Conservation (phyloP, 257 asterid species). For the Echium plantagineum region DNA sequence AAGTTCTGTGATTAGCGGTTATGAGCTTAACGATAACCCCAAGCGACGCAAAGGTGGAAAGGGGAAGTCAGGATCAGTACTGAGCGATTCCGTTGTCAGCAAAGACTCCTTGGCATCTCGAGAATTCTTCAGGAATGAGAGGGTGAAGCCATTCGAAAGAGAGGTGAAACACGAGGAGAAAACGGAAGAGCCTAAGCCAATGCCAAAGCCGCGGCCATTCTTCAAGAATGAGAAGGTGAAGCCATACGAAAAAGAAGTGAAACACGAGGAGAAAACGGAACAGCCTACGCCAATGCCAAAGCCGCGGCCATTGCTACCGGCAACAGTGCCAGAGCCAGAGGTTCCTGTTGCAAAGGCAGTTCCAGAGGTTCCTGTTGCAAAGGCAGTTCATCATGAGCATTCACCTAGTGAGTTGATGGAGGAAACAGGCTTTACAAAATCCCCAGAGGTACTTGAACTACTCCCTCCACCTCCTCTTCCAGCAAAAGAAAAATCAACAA, state of each 20-base stretch:
- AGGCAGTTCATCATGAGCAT: neutral
- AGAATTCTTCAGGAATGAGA: slow-evolving; percentile 10
- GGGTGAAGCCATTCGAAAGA: slow-evolving; percentile 5
- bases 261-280: neutral
- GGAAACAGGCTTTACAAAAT: slow-evolving; percentile 19
- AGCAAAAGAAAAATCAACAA: slow-evolving; percentile 3
- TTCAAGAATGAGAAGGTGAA: slow-evolving; percentile 11
- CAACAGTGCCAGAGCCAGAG: too few relatives aligned
- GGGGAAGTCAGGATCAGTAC: slow-evolving; percentile 41
- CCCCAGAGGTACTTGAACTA: neutral
- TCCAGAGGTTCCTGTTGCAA: neutral
- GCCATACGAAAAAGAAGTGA: neutral
- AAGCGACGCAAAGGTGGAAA: slow-evolving; percentile 15
- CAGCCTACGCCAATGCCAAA: too few relatives aligned
- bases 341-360: neutral
- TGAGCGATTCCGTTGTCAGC: slow-evolving; percentile 52
- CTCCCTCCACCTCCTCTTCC: neutral
- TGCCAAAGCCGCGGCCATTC: neutral
- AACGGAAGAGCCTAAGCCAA: neutral
- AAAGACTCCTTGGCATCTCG: slow-evolving; percentile 27
- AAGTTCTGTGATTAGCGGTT: slow-evolving; percentile 58
- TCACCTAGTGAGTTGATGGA: slow-evolving; percentile 19
- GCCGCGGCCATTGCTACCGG: neutral
- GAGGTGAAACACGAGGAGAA: neutral
- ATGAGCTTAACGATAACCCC: slow-evolving; percentile 40